Percentiles rank a stretch among this genome's conserved stretches.
Evolutionary conservation across 2,329 filamentous ascomycete species (phyloP).

Genomic region (Ascochyta rabiei): DNA sequence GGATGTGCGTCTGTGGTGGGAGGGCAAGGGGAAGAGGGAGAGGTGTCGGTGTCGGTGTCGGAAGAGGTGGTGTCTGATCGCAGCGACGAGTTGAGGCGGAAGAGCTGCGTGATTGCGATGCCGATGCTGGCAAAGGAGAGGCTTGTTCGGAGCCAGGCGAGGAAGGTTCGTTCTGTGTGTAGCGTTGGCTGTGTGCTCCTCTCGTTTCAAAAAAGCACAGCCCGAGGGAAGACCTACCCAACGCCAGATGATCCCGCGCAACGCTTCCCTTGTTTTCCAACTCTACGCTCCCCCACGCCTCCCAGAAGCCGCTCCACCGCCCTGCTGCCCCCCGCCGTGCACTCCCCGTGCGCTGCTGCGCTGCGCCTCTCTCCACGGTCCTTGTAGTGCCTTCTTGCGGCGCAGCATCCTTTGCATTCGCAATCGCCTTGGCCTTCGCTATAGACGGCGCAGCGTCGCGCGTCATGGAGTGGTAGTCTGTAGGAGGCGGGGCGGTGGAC

Average conservation of each 20-base stretch:
- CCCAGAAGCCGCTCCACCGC: slow-evolving; percentile 48
- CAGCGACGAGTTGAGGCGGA: slow-evolving; percentile 76
- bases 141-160: slow-evolving; percentile 83
- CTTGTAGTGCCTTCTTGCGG: background rate
- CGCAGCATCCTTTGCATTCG: slow-evolving; percentile 7
- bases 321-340: slow-evolving; percentile 34
- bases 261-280: slow-evolving; percentile 87
- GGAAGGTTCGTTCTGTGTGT: slow-evolving; percentile 81
- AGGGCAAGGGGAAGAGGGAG: background rate
- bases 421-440: too few species aligned
- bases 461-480: slow-evolving; percentile 36
- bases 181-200: too few species aligned
- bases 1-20: background rate
- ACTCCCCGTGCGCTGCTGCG: slow-evolving; percentile 10
- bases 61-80: background rate
- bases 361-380: background rate
- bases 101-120: slow-evolving; percentile 82
- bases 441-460: slow-evolving; percentile 6
- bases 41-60: too few species aligned
- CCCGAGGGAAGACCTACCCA: slow-evolving; percentile 64
- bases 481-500: background rate
- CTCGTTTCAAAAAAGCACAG: too few species aligned
- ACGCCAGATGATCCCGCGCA: slow-evolving; percentile 78
- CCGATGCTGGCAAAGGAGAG: slow-evolving; percentile 82
- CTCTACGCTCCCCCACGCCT: slow-evolving; percentile 71